phyloP scores from a whole-genome alignment of 148 eudicot species.

The Amaranthus palmeri region DNA sequence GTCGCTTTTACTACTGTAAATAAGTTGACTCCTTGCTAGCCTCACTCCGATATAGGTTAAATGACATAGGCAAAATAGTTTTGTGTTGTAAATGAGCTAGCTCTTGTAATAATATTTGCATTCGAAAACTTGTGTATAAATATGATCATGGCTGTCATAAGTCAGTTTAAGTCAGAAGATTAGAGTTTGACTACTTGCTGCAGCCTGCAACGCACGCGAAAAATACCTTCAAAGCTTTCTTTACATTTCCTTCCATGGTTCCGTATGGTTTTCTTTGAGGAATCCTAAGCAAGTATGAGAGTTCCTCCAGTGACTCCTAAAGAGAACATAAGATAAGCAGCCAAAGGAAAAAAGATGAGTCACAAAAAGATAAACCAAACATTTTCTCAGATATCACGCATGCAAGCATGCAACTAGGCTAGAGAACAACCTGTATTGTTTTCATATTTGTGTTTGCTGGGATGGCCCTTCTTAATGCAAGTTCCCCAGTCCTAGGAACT shows the following conservation, averaged over 20 bases:
- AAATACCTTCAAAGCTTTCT: slow-evolving; percentile 82
- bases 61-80: background rate
- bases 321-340: background rate
- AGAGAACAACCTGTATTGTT: slow-evolving; percentile 63
- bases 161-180: background rate
- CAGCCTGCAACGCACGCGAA: slow-evolving; percentile 4
- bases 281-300: slow-evolving; percentile 91
- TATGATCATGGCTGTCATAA: background rate
- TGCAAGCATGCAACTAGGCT: background rate
- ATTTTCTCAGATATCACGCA: background rate
- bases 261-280: slow-evolving; percentile 95
- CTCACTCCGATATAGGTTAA: background rate
- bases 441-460: slow-evolving; percentile 91
- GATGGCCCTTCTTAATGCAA: slow-evolving; percentile 89
- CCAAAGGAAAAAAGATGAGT: background rate
- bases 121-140: background rate
- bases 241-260: slow-evolving; percentile 97
- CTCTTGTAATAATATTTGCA: background rate
- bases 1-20: background rate
- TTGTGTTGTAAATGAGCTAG: background rate
- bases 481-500: slow-evolving; percentile 91
- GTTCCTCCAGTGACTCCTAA: slow-evolving; percentile 86
- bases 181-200: background rate
- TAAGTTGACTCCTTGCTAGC: background rate
- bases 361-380: background rate